A percentile compares a stretch with the other conserved stretches of the same genome.
Evolutionary conservation across 768 basidiomycete species (phyloP).

Genomic region (Dacryopinax primogenitus): DNA sequence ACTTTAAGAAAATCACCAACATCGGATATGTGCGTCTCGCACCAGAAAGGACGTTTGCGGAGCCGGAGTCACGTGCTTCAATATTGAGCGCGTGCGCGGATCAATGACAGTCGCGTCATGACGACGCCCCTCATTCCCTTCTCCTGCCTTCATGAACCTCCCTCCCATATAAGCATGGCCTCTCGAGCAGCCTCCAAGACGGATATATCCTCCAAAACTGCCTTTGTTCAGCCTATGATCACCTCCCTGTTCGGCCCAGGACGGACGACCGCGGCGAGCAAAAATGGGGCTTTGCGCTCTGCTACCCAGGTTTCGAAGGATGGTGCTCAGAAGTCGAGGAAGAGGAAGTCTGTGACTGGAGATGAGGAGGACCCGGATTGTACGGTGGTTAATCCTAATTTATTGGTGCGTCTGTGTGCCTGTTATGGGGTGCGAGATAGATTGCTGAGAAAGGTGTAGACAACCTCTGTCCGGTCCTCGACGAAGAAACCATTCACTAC

Average conservation of each 20-base stretch:
- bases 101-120: neutral
- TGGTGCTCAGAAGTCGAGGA: neutral
- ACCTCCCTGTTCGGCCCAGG: neutral
- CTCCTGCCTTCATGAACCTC: neutral
- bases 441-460: neutral
- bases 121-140: neutral
- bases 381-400: neutral
- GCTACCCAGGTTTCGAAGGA: neutral
- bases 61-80: neutral
- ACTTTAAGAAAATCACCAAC: no score
- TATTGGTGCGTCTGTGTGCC: neutral
- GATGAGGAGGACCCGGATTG: neutral
- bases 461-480: neutral
- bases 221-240: neutral
- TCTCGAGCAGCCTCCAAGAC: neutral
- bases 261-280: neutral
- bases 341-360: neutral
- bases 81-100: neutral
- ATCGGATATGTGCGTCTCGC: no score
- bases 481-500: neutral
- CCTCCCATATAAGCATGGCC: neutral
- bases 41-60: neutral
- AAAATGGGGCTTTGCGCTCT: conserved; percentile 1
- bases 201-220: neutral
- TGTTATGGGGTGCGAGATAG: neutral